Evolutionary conservation across 805 yeast species (phyloP), one percentile per base, ranked within the genome.

Genomic region (Wickerhamiella kurtzmanii): DNA sequence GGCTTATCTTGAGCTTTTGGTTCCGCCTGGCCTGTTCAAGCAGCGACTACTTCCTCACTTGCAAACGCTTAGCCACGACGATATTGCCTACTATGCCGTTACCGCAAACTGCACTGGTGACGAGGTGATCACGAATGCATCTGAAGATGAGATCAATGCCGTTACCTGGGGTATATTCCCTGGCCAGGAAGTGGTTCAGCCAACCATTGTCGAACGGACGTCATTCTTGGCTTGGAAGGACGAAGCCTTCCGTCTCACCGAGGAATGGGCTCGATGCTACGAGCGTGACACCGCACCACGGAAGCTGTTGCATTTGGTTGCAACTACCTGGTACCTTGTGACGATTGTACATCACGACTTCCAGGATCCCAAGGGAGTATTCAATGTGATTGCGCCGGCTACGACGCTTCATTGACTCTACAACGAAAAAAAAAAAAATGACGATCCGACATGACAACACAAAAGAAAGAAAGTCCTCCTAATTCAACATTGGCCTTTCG

Each of bases 131-230:
- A 76, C 94, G 44, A 88, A 88, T 63, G 77, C 86, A 43, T 73
- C 73, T 20, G 79, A 75, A 41, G 84, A 79, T 48, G 82, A 78
- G 51, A 87, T 94, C 53, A 88, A 85, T 60, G 96, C 97, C 6
- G 96, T 89, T 48, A 89, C 97, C 17, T 89, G 97, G 97, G 97
- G 97, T 53, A 86, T 88, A 47, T 87, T 85, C 77, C 96, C 97
- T 22, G 95, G 95, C 36, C 82, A 81, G 60, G 96, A 89, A 66
- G 82, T 89, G 46, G 72, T 85, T 53, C 97, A 89, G 67, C 96
- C 97, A 45, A 89, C 97, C 0, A 86, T 89, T 61, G 96, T 89
- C 18, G 97, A 89, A 63, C 81, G 79, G 59, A 77, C 80, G 36
- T 85, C 96, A 2, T 89, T 89, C 65, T 68, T 88, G 56, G 97